Evolutionary conservation across 306 rosid species (phyloP).

Genomic region (Vicia faba): DNA sequence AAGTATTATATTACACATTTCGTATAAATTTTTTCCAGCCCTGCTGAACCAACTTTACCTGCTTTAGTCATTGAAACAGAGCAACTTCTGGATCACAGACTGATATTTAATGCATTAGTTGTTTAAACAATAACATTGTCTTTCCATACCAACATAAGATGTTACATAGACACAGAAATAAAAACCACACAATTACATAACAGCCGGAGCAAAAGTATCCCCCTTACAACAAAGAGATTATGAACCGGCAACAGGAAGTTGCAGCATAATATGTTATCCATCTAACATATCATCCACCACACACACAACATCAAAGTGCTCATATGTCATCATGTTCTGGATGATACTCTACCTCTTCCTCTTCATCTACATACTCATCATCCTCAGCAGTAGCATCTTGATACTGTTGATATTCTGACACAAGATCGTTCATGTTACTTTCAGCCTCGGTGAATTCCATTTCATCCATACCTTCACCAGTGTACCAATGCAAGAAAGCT

Average conservation of each 20-base stretch:
- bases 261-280: slow-evolving; percentile 35
- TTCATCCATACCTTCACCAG: slow-evolving; percentile 21
- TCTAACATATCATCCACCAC: no score
- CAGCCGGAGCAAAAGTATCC: slow-evolving; percentile 40
- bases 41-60: no score
- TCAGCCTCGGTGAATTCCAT: slow-evolving; percentile 32
- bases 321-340: slow-evolving; percentile 29
- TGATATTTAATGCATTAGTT: not conserved
- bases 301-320: not conserved
- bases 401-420: slow-evolving; percentile 18
- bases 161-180: slow-evolving; percentile 18
- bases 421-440: slow-evolving; percentile 32
- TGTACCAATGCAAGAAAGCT: slow-evolving; percentile 34
- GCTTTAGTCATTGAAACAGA: no score
- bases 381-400: slow-evolving; percentile 31
- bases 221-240: slow-evolving; percentile 26
- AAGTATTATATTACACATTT: no score
- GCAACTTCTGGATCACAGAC: not conserved
- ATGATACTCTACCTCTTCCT: slow-evolving; percentile 3
- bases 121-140: slow-evolving; percentile 15
- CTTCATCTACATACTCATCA: slow-evolving; percentile 21
- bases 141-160: slow-evolving; percentile 4
- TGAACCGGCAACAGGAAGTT: slow-evolving; percentile 66
- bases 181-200: slow-evolving; percentile 27
- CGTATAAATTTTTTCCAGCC: no score